A percentile compares a stretch with the other conserved stretches of the same genome.
Conservation (phyloP, 2,329 filamentous ascomycete genomes). For the Exophiala sideris region DNA sequence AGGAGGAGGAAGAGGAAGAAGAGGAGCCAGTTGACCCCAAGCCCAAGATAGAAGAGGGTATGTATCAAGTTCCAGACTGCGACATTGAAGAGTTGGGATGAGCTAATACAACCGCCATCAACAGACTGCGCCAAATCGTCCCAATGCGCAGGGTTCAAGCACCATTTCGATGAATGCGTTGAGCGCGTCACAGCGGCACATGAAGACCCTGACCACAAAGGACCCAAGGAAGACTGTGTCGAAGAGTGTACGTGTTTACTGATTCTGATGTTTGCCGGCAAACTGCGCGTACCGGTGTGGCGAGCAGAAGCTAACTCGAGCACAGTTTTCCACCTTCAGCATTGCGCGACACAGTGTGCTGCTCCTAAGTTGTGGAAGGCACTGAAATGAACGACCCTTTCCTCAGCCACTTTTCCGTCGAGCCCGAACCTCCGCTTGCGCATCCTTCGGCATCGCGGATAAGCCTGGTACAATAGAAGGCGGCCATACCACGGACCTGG, state of each 20-base stretch:
- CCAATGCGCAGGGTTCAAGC: constrained; percentile 82
- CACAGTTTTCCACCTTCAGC: constrained; percentile 94
- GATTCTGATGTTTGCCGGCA: not conserved
- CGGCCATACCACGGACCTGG: too few relatives aligned
- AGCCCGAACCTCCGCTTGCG: not conserved
- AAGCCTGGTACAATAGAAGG: too few relatives aligned
- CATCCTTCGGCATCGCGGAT: too few relatives aligned
- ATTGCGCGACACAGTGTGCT: constrained; percentile 90
- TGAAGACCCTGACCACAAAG: constrained; percentile 68
- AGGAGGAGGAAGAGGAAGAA: constrained; percentile 70
- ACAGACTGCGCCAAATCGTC: constrained; percentile 86
- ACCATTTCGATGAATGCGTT: constrained; percentile 97
- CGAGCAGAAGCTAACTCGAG: not conserved
- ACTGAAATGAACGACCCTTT: constrained; percentile 68
- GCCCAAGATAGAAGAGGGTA: constrained; percentile 87
- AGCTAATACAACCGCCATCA: constrained; percentile 17
- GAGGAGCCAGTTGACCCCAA: constrained; percentile 82
- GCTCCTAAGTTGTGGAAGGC: constrained; percentile 92
- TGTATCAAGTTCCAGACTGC: constrained; percentile 41
- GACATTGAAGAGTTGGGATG: not conserved
- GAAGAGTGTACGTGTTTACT: constrained; percentile 82
- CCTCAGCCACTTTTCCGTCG: not conserved
- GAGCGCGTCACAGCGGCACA: constrained; percentile 75
- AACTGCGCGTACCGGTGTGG: not conserved
- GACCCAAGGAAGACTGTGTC: constrained; percentile 87